Conservation (phyloP, 2,329 filamentous ascomycete species). For the Monilinia laxa region DNA sequence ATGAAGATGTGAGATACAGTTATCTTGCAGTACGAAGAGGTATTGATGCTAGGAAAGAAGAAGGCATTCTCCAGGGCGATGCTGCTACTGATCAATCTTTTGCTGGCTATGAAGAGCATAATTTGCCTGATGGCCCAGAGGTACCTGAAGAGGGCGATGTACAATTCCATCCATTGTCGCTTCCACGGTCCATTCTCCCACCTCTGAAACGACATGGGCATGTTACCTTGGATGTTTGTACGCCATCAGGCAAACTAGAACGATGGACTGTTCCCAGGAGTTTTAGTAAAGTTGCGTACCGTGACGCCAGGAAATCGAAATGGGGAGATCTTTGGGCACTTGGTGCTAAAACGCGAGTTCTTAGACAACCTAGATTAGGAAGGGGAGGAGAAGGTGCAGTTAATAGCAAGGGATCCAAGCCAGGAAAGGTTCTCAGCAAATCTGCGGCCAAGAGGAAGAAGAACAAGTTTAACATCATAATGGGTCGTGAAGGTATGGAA, state of each 20-base stretch:
- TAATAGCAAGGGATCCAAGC: conserved; percentile 39
- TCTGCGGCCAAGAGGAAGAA: conserved; percentile 45
- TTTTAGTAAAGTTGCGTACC: conserved; percentile 79
- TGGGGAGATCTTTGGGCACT: conserved; percentile 98
- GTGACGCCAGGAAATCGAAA: conserved; percentile 81
- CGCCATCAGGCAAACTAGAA: conserved; percentile 78
- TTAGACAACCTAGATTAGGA: conserved; percentile 61
- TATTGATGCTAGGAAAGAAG: conserved; percentile 48
- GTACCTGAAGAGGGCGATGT: conserved; percentile 29
- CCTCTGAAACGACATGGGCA: conserved; percentile 88
- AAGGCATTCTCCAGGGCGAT: conserved; percentile 50
- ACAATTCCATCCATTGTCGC: conserved; percentile 57
- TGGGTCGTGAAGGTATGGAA: conserved; percentile 37
- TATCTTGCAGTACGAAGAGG: conserved; percentile 86
- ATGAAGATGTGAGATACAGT: conserved; percentile 88
- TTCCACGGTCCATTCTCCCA: conserved; percentile 75
- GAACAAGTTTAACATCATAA: conserved; percentile 44
- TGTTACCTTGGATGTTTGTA: conserved; percentile 88
- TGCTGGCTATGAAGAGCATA: conserved; percentile 62
- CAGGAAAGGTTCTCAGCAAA: conserved; percentile 40
- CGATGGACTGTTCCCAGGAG: conserved; percentile 89
- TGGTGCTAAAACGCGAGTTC: conserved; percentile 81
- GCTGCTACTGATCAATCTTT: conserved; percentile 67
- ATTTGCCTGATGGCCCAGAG: conserved; percentile 34
- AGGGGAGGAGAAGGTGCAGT: conserved; percentile 34